phyloP scores from a whole-genome alignment of 2,329 filamentous ascomycete species.

The Neobulgaria alba region DNA sequence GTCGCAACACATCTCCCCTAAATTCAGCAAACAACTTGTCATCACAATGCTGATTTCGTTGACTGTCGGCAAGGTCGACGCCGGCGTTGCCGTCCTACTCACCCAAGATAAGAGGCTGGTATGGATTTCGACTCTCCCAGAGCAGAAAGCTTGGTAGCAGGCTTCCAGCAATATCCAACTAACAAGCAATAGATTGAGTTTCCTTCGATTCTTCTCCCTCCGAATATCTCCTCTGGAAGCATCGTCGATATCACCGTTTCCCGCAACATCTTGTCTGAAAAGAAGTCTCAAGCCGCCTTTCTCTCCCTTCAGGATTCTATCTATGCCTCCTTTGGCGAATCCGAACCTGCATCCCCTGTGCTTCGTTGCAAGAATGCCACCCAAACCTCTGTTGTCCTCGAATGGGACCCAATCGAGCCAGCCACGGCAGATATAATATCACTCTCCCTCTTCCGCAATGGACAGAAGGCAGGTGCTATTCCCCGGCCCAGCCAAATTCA shows the following conservation, averaged over 20 bases:
- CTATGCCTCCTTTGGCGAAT: constrained; percentile 74
- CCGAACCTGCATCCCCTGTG: constrained; percentile 65
- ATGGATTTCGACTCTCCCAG: constrained; percentile 37
- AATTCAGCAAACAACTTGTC: constrained; percentile 8
- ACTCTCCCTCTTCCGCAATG: constrained; percentile 87
- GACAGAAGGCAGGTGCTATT: constrained; percentile 92
- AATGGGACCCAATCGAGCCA: constrained; percentile 93
- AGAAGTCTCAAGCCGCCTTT: constrained; percentile 67
- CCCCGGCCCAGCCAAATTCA: constrained; percentile 79
- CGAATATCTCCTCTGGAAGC: constrained; percentile 89
- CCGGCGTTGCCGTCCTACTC: constrained; percentile 91
- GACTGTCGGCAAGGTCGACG: constrained; percentile 98
- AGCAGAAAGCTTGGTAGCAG: too few species aligned
- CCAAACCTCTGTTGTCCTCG: constrained; percentile 94
- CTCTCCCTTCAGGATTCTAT: constrained; percentile 81
- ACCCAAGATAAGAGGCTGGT: constrained; percentile 96
- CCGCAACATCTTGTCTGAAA: constrained; percentile 75
- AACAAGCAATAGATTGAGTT: constrained; percentile 74
- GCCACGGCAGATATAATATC: constrained; percentile 88
- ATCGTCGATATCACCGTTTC: constrained; percentile 97
- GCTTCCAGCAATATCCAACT: constrained; percentile 8
- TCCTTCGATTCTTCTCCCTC: constrained; percentile 90
- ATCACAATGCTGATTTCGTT: constrained; percentile 84
- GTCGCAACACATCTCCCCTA: constrained; percentile 17
- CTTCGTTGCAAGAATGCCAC: constrained; percentile 94